Percentiles rank a stretch among this genome's conserved stretches.
Evolutionary conservation across 2,329 filamentous ascomycete genomes (phyloP).

Genomic region (Cadophora sp.): DNA sequence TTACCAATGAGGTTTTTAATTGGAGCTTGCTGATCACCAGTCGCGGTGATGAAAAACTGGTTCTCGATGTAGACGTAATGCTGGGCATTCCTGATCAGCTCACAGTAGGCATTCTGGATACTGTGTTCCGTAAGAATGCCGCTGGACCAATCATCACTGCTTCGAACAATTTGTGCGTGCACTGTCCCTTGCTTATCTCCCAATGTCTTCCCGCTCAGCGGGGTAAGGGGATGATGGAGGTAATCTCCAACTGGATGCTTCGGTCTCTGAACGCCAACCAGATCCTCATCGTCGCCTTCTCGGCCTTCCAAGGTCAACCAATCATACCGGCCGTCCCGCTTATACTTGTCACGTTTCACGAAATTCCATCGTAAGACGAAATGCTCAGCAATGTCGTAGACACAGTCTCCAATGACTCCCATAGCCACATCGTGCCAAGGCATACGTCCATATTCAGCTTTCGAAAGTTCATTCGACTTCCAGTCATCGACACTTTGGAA

Average conservation of each 20-base stretch:
- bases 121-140: constrained; percentile 85
- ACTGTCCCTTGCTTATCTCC: constrained; percentile 73
- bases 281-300: constrained; percentile 79
- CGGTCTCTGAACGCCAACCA: constrained; percentile 87
- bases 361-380: constrained; percentile 97
- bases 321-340: constrained; percentile 81
- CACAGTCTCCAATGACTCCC: constrained; percentile 86
- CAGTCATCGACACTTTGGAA: constrained; percentile 91
- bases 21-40: constrained; percentile 83
- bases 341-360: constrained; percentile 96
- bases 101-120: constrained; percentile 86
- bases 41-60: constrained; percentile 96
- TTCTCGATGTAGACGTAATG: constrained; percentile 99
- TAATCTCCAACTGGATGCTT: constrained; percentile 91
- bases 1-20: constrained; percentile 87
- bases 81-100: constrained; percentile 84
- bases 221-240: constrained; percentile 76
- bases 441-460: constrained; percentile 92
- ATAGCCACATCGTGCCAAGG: constrained; percentile 98
- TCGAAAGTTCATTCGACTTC: constrained; percentile 91
- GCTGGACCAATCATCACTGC: constrained; percentile 91
- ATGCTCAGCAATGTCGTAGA: constrained; percentile 94
- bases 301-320: constrained; percentile 84
- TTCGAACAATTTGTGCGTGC: constrained; percentile 85
- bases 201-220: constrained; percentile 69